A percentile compares a stretch with the other conserved stretches of the same genome.
These are phyloP conservation scores for Thymus mandschuricus DNA, from an alignment of 257 asterid species.

Conservation along the genomic window DNA sequence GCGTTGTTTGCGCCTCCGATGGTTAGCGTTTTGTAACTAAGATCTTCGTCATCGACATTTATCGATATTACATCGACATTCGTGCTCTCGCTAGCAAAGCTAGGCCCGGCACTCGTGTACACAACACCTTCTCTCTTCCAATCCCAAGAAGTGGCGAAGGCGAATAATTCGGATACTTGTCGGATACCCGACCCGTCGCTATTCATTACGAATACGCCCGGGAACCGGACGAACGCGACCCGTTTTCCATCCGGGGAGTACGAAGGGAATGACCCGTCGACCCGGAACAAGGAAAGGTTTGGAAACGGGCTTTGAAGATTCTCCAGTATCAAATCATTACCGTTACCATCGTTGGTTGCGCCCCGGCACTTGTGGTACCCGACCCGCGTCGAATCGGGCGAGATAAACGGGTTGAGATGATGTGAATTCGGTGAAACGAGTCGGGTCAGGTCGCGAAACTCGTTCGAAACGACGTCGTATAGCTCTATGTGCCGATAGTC, in stretches of 20 bases:
- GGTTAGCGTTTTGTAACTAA: constrained; percentile 56
- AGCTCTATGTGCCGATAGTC: constrained; percentile 81
- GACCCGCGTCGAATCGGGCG: constrained; percentile 58
- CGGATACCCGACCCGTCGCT: constrained; percentile 76
- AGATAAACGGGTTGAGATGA: constrained; percentile 78
- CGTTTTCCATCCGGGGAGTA: constrained; percentile 73
- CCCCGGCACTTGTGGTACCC: constrained; percentile 87
- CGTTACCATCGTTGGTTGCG: constrained; percentile 33
- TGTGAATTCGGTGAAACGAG: constrained; percentile 58
- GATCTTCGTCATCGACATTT: constrained; percentile 63
- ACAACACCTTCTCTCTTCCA: constrained; percentile 79
- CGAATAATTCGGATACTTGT: constrained; percentile 35
- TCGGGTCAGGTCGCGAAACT: constrained; percentile 56
- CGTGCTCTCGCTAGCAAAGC: constrained; percentile 71
- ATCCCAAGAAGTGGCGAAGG: constrained; percentile 87
- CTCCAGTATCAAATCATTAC: constrained; percentile 55
- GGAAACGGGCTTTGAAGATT: constrained; percentile 55
- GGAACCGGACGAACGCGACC: constrained; percentile 62
- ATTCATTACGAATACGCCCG: constrained; percentile 75
- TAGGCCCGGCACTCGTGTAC: constrained; percentile 82
- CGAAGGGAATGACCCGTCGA: constrained; percentile 87
- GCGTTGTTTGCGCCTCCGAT: constrained; percentile 74
- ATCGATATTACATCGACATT: constrained; percentile 75
- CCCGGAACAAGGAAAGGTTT: constrained; percentile 60
- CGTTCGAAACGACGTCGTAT: constrained; percentile 46